Percentiles rank a stretch among this genome's conserved stretches.
Conservation (phyloP, 805 yeast species). For the Saturnispora mendoncae region DNA sequence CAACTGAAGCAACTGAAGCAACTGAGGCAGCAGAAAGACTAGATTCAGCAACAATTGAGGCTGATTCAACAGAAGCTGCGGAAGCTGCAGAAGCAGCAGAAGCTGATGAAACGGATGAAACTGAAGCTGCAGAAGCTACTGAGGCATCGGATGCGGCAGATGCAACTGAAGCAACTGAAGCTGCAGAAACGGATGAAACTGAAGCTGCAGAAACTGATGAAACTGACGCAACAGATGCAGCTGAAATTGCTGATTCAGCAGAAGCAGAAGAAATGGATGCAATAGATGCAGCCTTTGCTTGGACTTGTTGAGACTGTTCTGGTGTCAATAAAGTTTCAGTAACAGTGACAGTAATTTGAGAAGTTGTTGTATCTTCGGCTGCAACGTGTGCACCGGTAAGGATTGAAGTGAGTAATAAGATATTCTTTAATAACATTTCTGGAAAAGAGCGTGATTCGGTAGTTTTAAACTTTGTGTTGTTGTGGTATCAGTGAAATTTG, state of each 20-base stretch:
- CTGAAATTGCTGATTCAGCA: conserved; percentile 12
- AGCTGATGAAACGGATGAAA: too few species aligned
- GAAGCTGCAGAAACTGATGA: conserved; percentile 15
- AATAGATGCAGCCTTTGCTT: conserved; percentile 20
- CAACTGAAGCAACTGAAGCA: too few species aligned
- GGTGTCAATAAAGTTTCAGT: conserved; percentile 41
- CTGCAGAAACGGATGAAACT: conserved; percentile 16
- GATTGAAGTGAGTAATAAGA: conserved; percentile 21
- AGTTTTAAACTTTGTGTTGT: background rate
- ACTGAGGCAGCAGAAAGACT: too few species aligned
- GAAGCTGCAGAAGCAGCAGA: too few species aligned
- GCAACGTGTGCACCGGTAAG: conserved; percentile 16
- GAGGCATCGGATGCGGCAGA: conserved; percentile 12
- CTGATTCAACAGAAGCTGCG: conserved; percentile 12
- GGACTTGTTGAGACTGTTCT: conserved; percentile 30
- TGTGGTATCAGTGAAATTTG: conserved; percentile 7
- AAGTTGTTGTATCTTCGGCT: conserved; percentile 34
- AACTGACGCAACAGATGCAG: conserved; percentile 15
- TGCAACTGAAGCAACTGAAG: conserved; percentile 14
- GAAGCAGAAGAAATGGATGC: conserved; percentile 18
- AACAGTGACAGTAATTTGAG: conserved; percentile 36
- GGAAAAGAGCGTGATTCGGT: conserved; percentile 1
- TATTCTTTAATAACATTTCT: conserved; percentile 23
- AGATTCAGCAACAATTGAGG: conserved; percentile 8
- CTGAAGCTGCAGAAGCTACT: conserved; percentile 12